These are phyloP conservation scores for Ballota nigra DNA, from an alignment of 257 asterid species.

Conservation along the genomic window DNA sequence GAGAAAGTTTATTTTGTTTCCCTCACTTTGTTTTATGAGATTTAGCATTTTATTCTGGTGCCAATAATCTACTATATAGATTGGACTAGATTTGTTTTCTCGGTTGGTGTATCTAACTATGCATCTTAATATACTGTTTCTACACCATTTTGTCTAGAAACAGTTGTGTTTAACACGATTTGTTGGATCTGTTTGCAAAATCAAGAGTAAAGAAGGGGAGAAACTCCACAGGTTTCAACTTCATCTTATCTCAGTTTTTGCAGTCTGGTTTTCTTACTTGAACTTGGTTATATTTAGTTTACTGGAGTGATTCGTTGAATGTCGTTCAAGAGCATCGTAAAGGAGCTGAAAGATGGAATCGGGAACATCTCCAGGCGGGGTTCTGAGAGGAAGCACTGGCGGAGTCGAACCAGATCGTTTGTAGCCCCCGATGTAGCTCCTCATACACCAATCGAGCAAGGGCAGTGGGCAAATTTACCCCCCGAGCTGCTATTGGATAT, in stretches of 20 bases:
- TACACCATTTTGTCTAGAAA: background rate
- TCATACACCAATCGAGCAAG: conserved; percentile 61
- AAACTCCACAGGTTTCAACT: background rate
- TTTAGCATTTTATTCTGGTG: background rate
- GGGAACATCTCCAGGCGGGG: conserved; percentile 74
- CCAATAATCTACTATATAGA: background rate
- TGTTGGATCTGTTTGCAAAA: conserved; percentile 17
- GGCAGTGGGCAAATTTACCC: conserved; percentile 91
- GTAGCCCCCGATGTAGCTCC: conserved; percentile 69
- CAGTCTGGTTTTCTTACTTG: conserved; percentile 1
- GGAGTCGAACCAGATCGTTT: conserved; percentile 56
- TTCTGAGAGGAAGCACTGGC: conserved; percentile 64
- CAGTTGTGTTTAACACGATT: conserved; percentile 1
- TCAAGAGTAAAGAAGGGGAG: background rate
- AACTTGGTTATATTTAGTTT: background rate
- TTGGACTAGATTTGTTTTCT: background rate
- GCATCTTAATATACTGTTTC: background rate
- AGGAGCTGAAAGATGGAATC: conserved; percentile 79
- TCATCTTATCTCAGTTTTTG: background rate
- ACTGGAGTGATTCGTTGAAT: conserved; percentile 36
- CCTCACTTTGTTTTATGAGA: background rate
- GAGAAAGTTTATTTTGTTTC: background rate
- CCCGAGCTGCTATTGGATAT: conserved; percentile 89
- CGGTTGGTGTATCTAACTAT: conserved; percentile 20
- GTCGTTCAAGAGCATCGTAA: conserved; percentile 80